Percentiles rank a stretch among this genome's conserved stretches.
Evolutionary conservation across 768 basidiomycete species (phyloP).

Genomic region (Tulasnella sp.): DNA sequence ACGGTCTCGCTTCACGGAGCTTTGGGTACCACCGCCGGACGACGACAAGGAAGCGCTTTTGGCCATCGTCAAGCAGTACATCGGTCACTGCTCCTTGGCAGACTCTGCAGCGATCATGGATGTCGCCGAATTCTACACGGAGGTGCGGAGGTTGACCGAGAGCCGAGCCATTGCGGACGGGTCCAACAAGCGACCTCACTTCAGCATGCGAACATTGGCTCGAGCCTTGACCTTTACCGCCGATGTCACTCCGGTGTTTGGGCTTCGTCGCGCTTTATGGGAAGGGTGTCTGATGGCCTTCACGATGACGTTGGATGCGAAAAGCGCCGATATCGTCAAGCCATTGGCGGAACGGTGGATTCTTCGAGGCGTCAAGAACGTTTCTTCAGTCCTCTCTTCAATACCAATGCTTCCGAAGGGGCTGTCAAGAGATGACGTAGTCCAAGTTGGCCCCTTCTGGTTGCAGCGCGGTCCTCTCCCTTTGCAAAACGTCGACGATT

Average conservation of each 20-base stretch:
- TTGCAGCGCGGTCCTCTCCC: conserved; percentile 71
- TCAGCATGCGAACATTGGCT: conserved; percentile 92
- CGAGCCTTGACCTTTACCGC: conserved; percentile 88
- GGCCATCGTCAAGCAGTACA: conserved; percentile 83
- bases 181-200: conserved; percentile 88
- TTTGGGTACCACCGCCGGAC: conserved; percentile 93
- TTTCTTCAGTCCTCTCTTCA: conserved; percentile 66
- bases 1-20: conserved; percentile 87
- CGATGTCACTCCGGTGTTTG: conserved; percentile 70
- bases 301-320: conserved; percentile 83
- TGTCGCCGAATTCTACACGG: conserved; percentile 83
- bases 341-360: conserved; percentile 72
- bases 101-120: conserved; percentile 88
- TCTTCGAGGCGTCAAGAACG: conserved; percentile 73
- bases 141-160: conserved; percentile 71
- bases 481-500: conserved; percentile 65
- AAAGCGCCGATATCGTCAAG: conserved; percentile 64
- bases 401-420: conserved; percentile 55
- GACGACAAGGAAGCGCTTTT: conserved; percentile 85
- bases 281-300: conserved; percentile 98
- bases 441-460: conserved; percentile 91
- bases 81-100: conserved; percentile 74
- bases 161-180: conserved; percentile 84
- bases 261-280: conserved; percentile 83
- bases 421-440: conserved; percentile 51